A percentile compares a stretch with the other conserved stretches of the same genome.
Conservation (phyloP, 2,329 filamentous ascomycete species). For the Pseudogymnoascus sp. region DNA sequence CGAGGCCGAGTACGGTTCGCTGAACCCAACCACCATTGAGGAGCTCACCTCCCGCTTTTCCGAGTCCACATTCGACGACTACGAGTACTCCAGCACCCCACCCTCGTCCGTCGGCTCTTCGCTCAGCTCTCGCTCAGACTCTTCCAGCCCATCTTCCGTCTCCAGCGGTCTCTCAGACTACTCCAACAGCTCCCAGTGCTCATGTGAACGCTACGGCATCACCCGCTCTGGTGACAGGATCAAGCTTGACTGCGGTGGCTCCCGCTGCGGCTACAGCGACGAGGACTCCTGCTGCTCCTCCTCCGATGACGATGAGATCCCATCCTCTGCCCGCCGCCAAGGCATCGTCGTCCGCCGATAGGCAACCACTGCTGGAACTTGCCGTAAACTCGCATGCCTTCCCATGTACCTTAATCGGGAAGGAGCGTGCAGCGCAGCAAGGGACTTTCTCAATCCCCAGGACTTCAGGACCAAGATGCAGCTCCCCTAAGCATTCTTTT, state of each 20-base stretch:
- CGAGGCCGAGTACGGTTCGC: slow-evolving; percentile 66
- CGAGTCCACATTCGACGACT: slow-evolving; percentile 50
- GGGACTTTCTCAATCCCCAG: slow-evolving; percentile 1
- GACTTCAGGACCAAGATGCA: slow-evolving; percentile 8
- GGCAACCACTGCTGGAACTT: slow-evolving; percentile 13
- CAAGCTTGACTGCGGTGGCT: slow-evolving; percentile 91
- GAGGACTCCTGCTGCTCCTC: slow-evolving; percentile 64
- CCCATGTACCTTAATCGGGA: not conserved
- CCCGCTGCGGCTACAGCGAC: slow-evolving; percentile 75
- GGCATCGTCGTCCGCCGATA: slow-evolving; percentile 49
- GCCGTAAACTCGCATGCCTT: not conserved
- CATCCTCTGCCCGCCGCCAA: slow-evolving; percentile 52
- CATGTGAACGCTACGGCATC: slow-evolving; percentile 94
- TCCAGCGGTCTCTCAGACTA: slow-evolving; percentile 61
- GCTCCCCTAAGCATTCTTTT: slow-evolving; percentile 10
- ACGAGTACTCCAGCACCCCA: slow-evolving; percentile 51
- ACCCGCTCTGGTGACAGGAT: slow-evolving; percentile 87
- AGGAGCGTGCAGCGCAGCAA: slow-evolving; percentile 12
- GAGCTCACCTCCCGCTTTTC: slow-evolving; percentile 71
- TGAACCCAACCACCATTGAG: slow-evolving; percentile 58
- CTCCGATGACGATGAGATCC: slow-evolving; percentile 53
- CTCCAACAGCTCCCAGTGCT: slow-evolving; percentile 74
- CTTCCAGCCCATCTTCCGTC: slow-evolving; percentile 60
- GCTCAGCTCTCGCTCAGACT: slow-evolving; percentile 65
- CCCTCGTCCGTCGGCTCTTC: slow-evolving; percentile 65